Evolutionary conservation across 352 stramenopile species (phyloP).

Genomic region (Phytophthora litchii): DNA sequence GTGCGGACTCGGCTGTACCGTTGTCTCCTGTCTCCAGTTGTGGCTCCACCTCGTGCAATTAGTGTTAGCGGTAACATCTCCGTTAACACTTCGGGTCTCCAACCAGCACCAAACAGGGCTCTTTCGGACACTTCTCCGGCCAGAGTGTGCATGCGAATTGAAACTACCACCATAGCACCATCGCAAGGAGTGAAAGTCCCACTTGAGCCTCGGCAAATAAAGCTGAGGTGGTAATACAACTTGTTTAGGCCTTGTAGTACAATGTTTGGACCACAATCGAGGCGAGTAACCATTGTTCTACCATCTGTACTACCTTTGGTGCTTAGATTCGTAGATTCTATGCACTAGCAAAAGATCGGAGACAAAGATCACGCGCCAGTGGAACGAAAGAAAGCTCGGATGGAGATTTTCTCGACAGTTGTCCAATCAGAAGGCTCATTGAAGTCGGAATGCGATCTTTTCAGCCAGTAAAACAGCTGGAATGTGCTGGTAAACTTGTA

Average conservation of each 20-base stretch:
- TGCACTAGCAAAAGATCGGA: conserved; percentile 3
- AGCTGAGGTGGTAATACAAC: background rate
- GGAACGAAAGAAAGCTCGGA: background rate
- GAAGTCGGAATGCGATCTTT: background rate
- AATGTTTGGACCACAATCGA: too few species aligned
- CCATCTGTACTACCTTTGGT: background rate
- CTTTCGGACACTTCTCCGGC: conserved; percentile 7
- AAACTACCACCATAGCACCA: conserved; percentile 1
- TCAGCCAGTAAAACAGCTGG: background rate
- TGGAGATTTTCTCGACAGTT: background rate
- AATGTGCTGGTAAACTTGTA: background rate
- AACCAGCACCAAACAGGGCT: background rate
- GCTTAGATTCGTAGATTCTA: background rate
- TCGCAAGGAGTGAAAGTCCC: background rate
- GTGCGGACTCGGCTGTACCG: background rate
- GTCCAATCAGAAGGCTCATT: background rate
- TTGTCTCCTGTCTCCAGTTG: background rate
- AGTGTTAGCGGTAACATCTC: conserved; percentile 16
- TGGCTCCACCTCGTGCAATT: background rate
- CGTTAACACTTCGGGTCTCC: conserved; percentile 7
- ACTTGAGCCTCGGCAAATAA: background rate
- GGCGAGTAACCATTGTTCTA: too few species aligned
- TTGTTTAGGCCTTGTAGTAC: too few species aligned
- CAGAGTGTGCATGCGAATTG: background rate
- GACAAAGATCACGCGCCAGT: conserved; percentile 5